These are phyloP conservation scores for Tricholoma furcatifolium DNA, from an alignment of 768 basidiomycete genomes.

Conservation along the genomic window DNA sequence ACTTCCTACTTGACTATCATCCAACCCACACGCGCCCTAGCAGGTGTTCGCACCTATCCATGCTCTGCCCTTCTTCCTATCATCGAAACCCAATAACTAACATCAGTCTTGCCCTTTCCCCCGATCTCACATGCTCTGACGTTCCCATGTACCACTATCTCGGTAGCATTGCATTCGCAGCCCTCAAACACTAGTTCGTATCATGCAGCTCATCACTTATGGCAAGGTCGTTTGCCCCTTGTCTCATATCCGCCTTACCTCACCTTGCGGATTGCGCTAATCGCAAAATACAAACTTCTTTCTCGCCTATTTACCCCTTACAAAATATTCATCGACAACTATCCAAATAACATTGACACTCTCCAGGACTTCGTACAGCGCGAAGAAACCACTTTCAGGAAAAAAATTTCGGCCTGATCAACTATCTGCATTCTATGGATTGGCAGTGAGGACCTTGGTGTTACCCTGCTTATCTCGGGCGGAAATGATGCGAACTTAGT, in stretches of 20 bases:
- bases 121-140: conserved; percentile 74
- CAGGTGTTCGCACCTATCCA: conserved; percentile 52
- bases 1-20: conserved; percentile 63
- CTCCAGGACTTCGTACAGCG: conserved; percentile 52
- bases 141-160: conserved; percentile 84
- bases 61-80: conserved; percentile 61
- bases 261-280: conserved; percentile 36
- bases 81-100: conserved; percentile 63
- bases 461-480: conserved; percentile 51
- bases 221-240: conserved; percentile 53
- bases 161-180: conserved; percentile 68
- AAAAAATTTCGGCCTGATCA: conserved; percentile 67
- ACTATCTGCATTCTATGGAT: conserved; percentile 72
- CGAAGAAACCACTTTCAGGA: conserved; percentile 67
- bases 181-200: conserved; percentile 65
- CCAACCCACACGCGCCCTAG: conserved; percentile 67
- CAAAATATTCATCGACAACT: conserved; percentile 57
- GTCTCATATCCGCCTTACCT: background rate
- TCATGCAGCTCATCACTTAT: conserved; percentile 75
- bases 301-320: conserved; percentile 66
- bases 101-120: conserved; percentile 51
- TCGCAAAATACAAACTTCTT: conserved; percentile 77
- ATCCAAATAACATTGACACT: conserved; percentile 51
- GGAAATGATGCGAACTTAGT: conserved; percentile 52
- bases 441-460: conserved; percentile 65